Evolutionary conservation across 2,329 filamentous ascomycete species (phyloP).

Genomic region (Sarocladiaceae sp.): DNA sequence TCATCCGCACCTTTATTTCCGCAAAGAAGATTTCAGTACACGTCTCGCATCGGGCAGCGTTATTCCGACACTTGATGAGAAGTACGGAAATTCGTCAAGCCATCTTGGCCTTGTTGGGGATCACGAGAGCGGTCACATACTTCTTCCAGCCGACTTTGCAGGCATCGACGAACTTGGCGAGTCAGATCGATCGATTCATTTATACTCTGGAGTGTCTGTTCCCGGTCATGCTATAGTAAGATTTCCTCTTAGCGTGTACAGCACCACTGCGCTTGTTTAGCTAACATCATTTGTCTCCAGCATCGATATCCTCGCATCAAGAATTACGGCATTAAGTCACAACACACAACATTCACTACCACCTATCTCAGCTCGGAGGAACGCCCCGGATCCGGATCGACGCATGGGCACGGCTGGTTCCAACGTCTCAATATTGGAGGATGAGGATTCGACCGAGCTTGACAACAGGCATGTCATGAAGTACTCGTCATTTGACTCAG

Average conservation of each 20-base stretch:
- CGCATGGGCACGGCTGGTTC: background rate
- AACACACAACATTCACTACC: conserved; percentile 1
- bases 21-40: conserved; percentile 26
- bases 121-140: conserved; percentile 30
- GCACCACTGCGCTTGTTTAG: background rate
- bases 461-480: background rate
- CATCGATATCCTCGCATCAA: conserved; percentile 8
- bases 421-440: background rate
- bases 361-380: background rate
- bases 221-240: conserved; percentile 28
- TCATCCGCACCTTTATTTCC: conserved; percentile 31
- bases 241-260: background rate
- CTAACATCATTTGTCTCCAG: background rate
- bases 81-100: conserved; percentile 33
- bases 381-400: background rate
- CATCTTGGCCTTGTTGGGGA: conserved; percentile 27
- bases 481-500: background rate
- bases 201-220: conserved; percentile 35
- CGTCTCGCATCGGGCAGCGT: conserved; percentile 17
- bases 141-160: conserved; percentile 29
- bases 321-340: conserved; percentile 3
- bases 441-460: background rate
- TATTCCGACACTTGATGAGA: conserved; percentile 34
- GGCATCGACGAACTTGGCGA: conserved; percentile 24
- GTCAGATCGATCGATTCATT: conserved; percentile 32